Evolutionary conservation across 2,329 filamentous ascomycete species (phyloP), one percentile per base, ranked within the genome.

Genomic region (Pseudogymnoascus pannorum): DNA sequence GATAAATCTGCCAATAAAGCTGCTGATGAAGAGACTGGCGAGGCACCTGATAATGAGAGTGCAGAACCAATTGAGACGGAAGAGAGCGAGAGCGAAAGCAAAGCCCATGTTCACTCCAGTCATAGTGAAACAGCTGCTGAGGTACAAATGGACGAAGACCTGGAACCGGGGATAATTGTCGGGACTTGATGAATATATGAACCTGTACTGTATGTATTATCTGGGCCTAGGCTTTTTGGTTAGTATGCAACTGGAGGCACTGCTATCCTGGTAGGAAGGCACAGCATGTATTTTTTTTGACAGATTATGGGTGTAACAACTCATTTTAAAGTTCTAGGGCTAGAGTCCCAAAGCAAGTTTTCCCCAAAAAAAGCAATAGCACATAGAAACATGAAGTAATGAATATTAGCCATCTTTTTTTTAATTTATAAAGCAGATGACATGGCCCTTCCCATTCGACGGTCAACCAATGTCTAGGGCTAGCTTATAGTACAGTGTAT

Each of bases 401-500:
- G 26, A 54, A 54, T 54, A 54, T 54, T 54, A 54, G 48, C 33
- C 48, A 54, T 54, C 48, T 54, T 31, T 54, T 54, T 54, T 51
- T 31, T 12, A 18, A n/a, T n/a, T n/a, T 54, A 31, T 54, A 54
- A 54, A 54, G 48, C 48, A 54, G 48, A 54, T 54, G 48, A 54
- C 48, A 54, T 16, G 26, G 48, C 48, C 26, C 48, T 33, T 33
- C 48, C 48, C 48, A 54, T 31, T 54, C 48, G 48, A 54, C 48
- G 48, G 48, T 54, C 48, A 54, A 54, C 48, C 48, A 54, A 54
- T 54, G 48, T 54, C 48, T 54, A 54, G 48, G 48, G 48, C 48
- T 31, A 54, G 48, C 48, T 54, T 54, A 54, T 54, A 54, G 48
- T 59, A 59, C 57, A 36, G 36, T 59, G 33, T 59, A 59, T 59